phyloP scores from a whole-genome alignment of 1,284 basidiomycete species.

The Austroboletus novae-zelandiae region DNA sequence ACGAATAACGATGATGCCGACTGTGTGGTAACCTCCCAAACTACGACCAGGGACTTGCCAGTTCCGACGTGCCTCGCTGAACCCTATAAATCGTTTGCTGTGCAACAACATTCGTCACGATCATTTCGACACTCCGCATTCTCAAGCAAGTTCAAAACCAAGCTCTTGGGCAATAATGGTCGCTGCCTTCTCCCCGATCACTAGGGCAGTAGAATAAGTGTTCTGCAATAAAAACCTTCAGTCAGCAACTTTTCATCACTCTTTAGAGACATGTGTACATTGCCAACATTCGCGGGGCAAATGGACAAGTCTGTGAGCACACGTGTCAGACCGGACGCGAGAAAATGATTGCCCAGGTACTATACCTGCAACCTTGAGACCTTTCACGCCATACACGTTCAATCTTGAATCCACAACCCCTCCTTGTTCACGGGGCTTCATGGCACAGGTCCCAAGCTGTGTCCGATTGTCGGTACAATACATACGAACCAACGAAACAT shows the following conservation, averaged over 20 bases:
- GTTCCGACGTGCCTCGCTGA: too few relatives aligned
- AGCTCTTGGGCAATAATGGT: conserved; percentile 12
- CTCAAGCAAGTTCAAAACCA: conserved; percentile 5
- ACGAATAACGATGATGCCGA: too few relatives aligned
- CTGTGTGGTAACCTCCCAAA: too few relatives aligned
- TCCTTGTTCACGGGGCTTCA: conserved; percentile 25
- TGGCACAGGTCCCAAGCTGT: conserved; percentile 32
- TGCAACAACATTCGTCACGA: too few relatives aligned
- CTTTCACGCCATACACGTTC: conserved; percentile 30
- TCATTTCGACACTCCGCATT: too few relatives aligned
- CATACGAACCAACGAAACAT: conserved; percentile 5
- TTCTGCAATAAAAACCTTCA: conserved; percentile 5
- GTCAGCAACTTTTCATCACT: neutral
- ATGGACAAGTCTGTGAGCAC: conserved; percentile 8
- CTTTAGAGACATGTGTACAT: neutral
- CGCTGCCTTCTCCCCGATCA: conserved; percentile 18
- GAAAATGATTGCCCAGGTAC: neutral
- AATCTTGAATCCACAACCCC: conserved; percentile 30
- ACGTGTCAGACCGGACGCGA: neutral
- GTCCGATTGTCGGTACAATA: conserved; percentile 4
- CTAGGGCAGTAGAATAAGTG: conserved; percentile 12
- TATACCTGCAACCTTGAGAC: conserved; percentile 31
- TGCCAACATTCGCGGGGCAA: conserved; percentile 10
- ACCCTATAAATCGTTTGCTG: too few relatives aligned
- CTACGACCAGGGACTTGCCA: too few relatives aligned